A percentile compares a stretch with the other conserved stretches of the same genome.
Evolutionary conservation across 305 asterid species (phyloP).

Genomic region (Lippia alba): DNA sequence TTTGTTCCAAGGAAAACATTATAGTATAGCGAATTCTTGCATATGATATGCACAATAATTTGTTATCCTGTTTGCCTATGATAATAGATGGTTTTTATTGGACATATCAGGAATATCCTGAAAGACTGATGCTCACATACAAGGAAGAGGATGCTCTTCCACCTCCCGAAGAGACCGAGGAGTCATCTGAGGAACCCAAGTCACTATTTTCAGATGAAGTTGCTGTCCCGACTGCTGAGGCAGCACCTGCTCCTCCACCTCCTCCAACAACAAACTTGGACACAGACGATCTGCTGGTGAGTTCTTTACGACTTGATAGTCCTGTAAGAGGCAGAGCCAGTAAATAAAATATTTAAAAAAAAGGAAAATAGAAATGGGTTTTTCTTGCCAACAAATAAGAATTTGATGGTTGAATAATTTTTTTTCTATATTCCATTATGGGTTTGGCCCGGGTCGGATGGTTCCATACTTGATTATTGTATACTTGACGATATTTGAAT

Average conservation of each 20-base stretch:
- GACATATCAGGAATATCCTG: constrained; percentile 79
- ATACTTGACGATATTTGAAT: background rate
- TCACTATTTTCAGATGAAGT: constrained; percentile 55
- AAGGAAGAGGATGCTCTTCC: constrained; percentile 76
- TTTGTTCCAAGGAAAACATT: constrained; percentile 19
- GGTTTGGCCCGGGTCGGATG: too few species aligned
- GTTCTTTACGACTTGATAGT: background rate
- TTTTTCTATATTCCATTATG: too few species aligned
- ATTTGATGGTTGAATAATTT: background rate
- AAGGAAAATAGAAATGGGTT: background rate
- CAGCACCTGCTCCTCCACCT: constrained; percentile 49
- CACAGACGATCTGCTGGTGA: constrained; percentile 85
- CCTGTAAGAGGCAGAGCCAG: too few species aligned
- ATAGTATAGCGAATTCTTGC: constrained; percentile 15
- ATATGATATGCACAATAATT: background rate
- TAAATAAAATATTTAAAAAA: too few species aligned
- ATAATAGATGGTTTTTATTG: constrained; percentile 18
- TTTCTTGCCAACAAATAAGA: background rate
- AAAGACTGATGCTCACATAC: constrained; percentile 90
- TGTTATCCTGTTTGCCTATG: constrained; percentile 9
- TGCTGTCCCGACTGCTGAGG: constrained; percentile 50
- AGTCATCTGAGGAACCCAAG: constrained; percentile 50
- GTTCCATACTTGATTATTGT: background rate
- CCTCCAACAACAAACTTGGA: constrained; percentile 55
- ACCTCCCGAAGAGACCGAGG: constrained; percentile 65